Percentiles rank a stretch among this genome's conserved stretches.
Evolutionary conservation across 2,329 filamentous ascomycete genomes (phyloP).

Genomic region (Epichloe uncinata): DNA sequence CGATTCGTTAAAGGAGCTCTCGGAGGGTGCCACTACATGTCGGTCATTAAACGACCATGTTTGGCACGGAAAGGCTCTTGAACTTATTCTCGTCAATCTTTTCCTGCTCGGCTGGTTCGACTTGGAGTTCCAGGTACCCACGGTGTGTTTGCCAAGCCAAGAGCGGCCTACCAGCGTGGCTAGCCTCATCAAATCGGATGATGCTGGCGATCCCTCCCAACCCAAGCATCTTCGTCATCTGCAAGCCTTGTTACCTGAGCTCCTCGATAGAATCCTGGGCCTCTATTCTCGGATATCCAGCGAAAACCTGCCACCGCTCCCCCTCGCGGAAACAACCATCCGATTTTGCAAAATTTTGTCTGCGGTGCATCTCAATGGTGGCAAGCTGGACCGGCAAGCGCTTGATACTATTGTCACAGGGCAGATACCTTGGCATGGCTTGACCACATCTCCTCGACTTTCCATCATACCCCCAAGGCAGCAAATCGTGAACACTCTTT

Average conservation of each 20-base stretch:
- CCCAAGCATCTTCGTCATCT: slow-evolving; percentile 41
- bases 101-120: slow-evolving; percentile 74
- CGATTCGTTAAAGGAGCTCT: slow-evolving; percentile 72
- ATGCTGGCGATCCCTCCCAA: slow-evolving; percentile 27
- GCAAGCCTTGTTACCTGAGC: slow-evolving; percentile 51
- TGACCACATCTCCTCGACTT: slow-evolving; percentile 42
- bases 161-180: slow-evolving; percentile 29
- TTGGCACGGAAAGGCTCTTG: slow-evolving; percentile 95
- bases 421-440: slow-evolving; percentile 34
- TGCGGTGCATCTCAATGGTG: slow-evolving; percentile 51
- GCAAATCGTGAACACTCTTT: slow-evolving; percentile 51
- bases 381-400: slow-evolving; percentile 45
- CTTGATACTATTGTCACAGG: slow-evolving; percentile 55
- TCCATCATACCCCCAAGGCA: slow-evolving; percentile 43
- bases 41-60: slow-evolving; percentile 77
- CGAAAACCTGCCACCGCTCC: slow-evolving; percentile 60
- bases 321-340: slow-evolving; percentile 57
- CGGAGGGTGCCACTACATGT: slow-evolving; percentile 65
- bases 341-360: slow-evolving; percentile 59
- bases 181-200: slow-evolving; percentile 12
- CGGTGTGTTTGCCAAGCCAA: slow-evolving; percentile 37
- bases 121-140: slow-evolving; percentile 66
- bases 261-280: slow-evolving; percentile 60
- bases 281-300: slow-evolving; percentile 59
- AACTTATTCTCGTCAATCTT: slow-evolving; percentile 72